Base-by-base conservation (phyloP, 2,329 filamentous ascomycete genomes). In the Clonostachys solani region DNA sequence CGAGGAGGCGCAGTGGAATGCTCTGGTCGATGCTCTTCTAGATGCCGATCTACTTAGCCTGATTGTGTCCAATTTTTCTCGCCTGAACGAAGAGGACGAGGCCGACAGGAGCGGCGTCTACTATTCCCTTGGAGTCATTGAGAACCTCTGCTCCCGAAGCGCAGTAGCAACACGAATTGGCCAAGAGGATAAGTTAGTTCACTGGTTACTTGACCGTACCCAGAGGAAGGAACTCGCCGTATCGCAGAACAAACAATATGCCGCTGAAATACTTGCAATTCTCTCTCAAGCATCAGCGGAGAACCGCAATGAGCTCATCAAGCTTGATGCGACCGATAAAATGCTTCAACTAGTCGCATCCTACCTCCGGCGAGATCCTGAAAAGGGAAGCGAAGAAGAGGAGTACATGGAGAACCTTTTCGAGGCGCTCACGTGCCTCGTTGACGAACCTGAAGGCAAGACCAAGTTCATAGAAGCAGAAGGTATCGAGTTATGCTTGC, bases 331-430 rank as follows among this genome's bases (percentile, higher is more conserved):
- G 1, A 76, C 94, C 8, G 92, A 99, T 57, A 65, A 78, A 4
- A 73, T 96, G 55, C 82, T 99, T 13, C 90, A 95, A 66, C 76
- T 95, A 1, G 79, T 95, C 1, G 89, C 92, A 2, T 73, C 84
- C 2, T 99, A 97, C 68, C 84, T 94, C 48, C 88, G 87, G 69
- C 80, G 84, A 43, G 92, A 99, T 60, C 94, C 94, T 0, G 80
- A 84, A 43, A 92, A 88, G 60, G 89, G 91, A 49, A 84, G 86
- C 33, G 86, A 94, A 44, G 94, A 97, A 64, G 92, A 96, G 61
- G 94, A 99, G 68, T 96, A 89, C 62, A 88, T 95, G 61, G 90
- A 95, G 66, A 96, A 99, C 54, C 62, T 96, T 1, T 99, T 99
- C 63, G 92, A 96, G 60, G 82, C 85, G 2, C 63, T 97, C 16